phyloP scores from a whole-genome alignment of 2,329 filamentous ascomycete species.

The Fusarium albidum region DNA sequence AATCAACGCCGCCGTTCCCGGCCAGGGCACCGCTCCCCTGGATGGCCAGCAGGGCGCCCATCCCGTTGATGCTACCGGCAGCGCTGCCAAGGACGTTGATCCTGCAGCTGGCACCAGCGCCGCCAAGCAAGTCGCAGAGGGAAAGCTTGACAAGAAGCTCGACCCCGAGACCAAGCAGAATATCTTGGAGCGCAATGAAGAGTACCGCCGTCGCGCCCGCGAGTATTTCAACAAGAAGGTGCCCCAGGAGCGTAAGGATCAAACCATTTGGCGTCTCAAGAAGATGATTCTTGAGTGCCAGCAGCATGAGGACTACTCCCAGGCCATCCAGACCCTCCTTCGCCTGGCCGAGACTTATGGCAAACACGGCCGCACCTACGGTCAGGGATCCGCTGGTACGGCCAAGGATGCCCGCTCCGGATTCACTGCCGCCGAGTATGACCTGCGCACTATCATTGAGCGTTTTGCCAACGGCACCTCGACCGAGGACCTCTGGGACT shows the following conservation, averaged over 20 bases:
- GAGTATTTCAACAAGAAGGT: constrained; percentile 88
- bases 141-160: constrained; percentile 68
- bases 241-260: constrained; percentile 90
- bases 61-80: constrained; percentile 39
- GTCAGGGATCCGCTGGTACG: constrained; percentile 70
- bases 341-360: constrained; percentile 85
- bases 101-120: constrained; percentile 44
- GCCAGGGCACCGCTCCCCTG: constrained; percentile 42
- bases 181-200: constrained; percentile 52
- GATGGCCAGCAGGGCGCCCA: constrained; percentile 20
- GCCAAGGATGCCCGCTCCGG: constrained; percentile 77
- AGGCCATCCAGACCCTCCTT: constrained; percentile 89
- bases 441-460: constrained; percentile 85
- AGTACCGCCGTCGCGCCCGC: constrained; percentile 61
- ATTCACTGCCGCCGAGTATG: constrained; percentile 76
- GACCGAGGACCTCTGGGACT: constrained; percentile 82
- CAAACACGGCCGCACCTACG: constrained; percentile 73
- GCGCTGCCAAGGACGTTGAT: constrained; percentile 52
- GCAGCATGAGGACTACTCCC: constrained; percentile 90
- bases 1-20: constrained; percentile 59
- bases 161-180: constrained; percentile 70
- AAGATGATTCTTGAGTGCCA: constrained; percentile 99
- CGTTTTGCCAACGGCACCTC: constrained; percentile 96
- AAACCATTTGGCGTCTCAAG: constrained; percentile 89
- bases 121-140: constrained; percentile 56